Percentiles rank a stretch among this genome's conserved stretches.
Evolutionary conservation across 2,329 filamentous ascomycete genomes (phyloP).

Genomic region (Chalaropsis thielavioides): DNA sequence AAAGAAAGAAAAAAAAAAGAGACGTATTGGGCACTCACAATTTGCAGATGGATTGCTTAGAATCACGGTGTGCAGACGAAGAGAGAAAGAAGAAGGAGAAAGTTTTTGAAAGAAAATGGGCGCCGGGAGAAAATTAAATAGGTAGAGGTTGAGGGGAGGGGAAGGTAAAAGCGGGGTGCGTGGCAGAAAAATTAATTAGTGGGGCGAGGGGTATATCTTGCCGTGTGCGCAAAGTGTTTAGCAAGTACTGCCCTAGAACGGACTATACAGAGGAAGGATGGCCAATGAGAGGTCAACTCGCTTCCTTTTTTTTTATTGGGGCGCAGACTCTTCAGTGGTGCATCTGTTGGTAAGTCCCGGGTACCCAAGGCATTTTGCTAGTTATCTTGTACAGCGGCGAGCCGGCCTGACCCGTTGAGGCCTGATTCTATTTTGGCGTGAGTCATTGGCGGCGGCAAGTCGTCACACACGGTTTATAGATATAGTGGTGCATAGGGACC

Average conservation of each 20-base stretch:
- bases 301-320: background rate
- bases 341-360: background rate
- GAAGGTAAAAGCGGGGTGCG: slow-evolving; percentile 16
- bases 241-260: slow-evolving; percentile 16
- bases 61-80: slow-evolving; percentile 19
- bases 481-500: too few relatives aligned
- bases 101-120: slow-evolving; percentile 14
- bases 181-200: slow-evolving; percentile 17
- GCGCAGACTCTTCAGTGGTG: background rate
- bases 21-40: slow-evolving; percentile 11
- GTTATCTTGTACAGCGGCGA: too few relatives aligned
- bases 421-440: background rate
- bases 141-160: slow-evolving; percentile 8
- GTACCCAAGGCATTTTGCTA: background rate
- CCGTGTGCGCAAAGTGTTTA: slow-evolving; percentile 15
- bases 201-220: slow-evolving; percentile 14
- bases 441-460: background rate
- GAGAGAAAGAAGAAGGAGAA: slow-evolving; percentile 18
- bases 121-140: slow-evolving; percentile 16
- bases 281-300: slow-evolving; percentile 1
- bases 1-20: background rate
- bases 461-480: background rate
- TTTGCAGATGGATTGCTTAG: slow-evolving; percentile 19
- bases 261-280: background rate
- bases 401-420: slow-evolving; percentile 2